Conservation (phyloP, 2,329 filamentous ascomycete species). For the Metarhizium anisopliae region DNA sequence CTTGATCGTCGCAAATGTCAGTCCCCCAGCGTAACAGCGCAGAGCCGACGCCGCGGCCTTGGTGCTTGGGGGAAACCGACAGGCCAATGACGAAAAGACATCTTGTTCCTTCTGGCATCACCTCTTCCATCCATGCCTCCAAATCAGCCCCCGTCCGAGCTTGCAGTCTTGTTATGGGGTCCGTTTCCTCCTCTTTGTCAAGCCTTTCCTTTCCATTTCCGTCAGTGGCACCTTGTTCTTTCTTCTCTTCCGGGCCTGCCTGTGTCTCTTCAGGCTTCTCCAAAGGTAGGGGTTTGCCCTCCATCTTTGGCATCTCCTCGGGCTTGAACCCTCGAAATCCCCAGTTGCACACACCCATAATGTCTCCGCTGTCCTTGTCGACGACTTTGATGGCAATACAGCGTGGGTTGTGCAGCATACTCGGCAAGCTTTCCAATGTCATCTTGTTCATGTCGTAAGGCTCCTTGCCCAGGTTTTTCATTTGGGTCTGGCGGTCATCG, state of each 20-base stretch:
- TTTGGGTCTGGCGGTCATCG: slow-evolving; percentile 25
- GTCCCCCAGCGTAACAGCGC: slow-evolving; percentile 24
- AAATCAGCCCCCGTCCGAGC: slow-evolving; percentile 21
- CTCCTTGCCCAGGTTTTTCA: slow-evolving; percentile 22
- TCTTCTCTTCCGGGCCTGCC: not conserved
- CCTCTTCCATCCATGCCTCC: slow-evolving; percentile 18
- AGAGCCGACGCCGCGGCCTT: slow-evolving; percentile 22
- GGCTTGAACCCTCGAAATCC: slow-evolving; percentile 20
- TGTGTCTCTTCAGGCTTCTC: not conserved
- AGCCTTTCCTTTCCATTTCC: not conserved
- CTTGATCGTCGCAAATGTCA: slow-evolving; percentile 16
- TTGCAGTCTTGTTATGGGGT: slow-evolving; percentile 19
- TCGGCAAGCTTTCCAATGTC: slow-evolving; percentile 14
- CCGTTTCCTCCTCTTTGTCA: slow-evolving; percentile 10
- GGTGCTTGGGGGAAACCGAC: slow-evolving; percentile 21
- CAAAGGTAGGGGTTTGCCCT: slow-evolving; percentile 8
- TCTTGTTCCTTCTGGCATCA: slow-evolving; percentile 22
- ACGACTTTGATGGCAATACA: slow-evolving; percentile 23
- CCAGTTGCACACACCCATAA: slow-evolving; percentile 23
- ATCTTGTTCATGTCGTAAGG: slow-evolving; percentile 19
- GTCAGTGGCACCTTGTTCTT: not conserved
- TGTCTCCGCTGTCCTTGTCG: slow-evolving; percentile 16
- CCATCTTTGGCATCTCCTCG: slow-evolving; percentile 12
- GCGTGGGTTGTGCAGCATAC: slow-evolving; percentile 13
- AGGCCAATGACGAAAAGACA: slow-evolving; percentile 24